A percentile compares a stretch with the other conserved stretches of the same genome.
Conservation (phyloP, 805 yeast genomes). For the Kodamaea leandrae region DNA sequence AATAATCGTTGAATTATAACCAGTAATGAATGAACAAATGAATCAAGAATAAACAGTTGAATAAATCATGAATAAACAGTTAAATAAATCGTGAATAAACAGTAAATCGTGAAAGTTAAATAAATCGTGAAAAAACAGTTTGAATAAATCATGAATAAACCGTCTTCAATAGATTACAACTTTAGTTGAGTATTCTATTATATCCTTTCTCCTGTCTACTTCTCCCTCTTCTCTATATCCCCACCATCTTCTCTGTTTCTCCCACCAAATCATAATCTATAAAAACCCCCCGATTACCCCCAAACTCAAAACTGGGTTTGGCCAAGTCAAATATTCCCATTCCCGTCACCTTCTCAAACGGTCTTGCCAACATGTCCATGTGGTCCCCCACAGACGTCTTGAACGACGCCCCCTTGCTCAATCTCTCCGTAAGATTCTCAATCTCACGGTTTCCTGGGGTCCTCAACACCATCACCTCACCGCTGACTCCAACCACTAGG, state of each 20-base stretch:
- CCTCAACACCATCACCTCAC: conserved; percentile 29
- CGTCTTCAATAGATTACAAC: too few relatives aligned
- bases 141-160: too few relatives aligned
- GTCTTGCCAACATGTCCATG: conserved; percentile 26
- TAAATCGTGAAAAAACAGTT: too few relatives aligned
- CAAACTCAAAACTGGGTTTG: conserved; percentile 35
- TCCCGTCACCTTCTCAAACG: conserved; percentile 39
- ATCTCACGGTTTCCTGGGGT: conserved; percentile 15
- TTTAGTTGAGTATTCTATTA: too few relatives aligned
- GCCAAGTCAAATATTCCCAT: conserved; percentile 37
- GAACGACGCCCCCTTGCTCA: conserved; percentile 11
- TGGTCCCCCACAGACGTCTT: conserved; percentile 14
- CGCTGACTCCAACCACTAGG: conserved; percentile 36
- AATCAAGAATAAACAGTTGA: too few relatives aligned
- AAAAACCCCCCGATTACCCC: conserved; percentile 21
- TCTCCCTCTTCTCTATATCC: conserved; percentile 1
- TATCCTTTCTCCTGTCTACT: not conserved
- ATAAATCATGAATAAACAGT: too few relatives aligned
- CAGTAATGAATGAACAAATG: too few relatives aligned
- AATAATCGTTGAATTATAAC: too few relatives aligned
- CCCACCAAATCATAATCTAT: conserved; percentile 38
- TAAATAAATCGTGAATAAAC: too few relatives aligned
- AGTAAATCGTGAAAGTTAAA: too few relatives aligned
- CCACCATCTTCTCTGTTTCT: conserved; percentile 18
- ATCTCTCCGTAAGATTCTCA: conserved; percentile 11